Evolutionary conservation across 2,329 filamentous ascomycete species (phyloP), one percentile per base, ranked within the genome.

Genomic region (Colletotrichum acutatum): DNA sequence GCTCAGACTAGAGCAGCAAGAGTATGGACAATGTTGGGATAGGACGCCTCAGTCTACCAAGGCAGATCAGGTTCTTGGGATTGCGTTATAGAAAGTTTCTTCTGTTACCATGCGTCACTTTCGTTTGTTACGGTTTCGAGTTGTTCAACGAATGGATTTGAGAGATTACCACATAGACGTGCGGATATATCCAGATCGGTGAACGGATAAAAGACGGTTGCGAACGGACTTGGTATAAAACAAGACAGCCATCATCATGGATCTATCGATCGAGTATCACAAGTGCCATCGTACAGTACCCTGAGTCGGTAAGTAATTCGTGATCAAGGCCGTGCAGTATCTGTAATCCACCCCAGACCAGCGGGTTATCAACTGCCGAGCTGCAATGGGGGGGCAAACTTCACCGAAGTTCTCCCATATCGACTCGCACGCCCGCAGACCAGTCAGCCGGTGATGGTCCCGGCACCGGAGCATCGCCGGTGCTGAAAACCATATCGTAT

Each of bases 51-150:
- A 53, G 14, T 65, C 66, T 56, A 42, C 60, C 4, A 73, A 73
- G 61, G 71, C 61, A 4, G 26, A 61, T 1, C 60, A 71, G 7
- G n/a, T 73, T 11, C 71, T 73, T n/a, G 66, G 71, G 7, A 73
- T 73, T n/a, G 71, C 71, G 7, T 37, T 73, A 6, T 73, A 8
- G 46, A 46, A 9, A 16, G 4, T 4, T 2, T 22, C 19, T 5
- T 5, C 4, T 34, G 19, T 22, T 34, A 34, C 32, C 19, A 22
- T 49, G 19, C 42, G 42, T 49, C 19, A 49, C 42, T n/a, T 46
- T 8, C 19, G 7, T 28, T 28, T 28, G 1, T n/a, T n/a, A 16
- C 16, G 7, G n/a, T 26, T 61, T 54, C 58, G 14, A 58, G 26
- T 46, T 24, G 42, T 59, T 56, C 30, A 28, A 59, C 65, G 53